These are phyloP conservation scores for Aspergillus kassunensis DNA, from an alignment of 495 filamentous ascomycete genomes.

Conservation along the genomic window DNA sequence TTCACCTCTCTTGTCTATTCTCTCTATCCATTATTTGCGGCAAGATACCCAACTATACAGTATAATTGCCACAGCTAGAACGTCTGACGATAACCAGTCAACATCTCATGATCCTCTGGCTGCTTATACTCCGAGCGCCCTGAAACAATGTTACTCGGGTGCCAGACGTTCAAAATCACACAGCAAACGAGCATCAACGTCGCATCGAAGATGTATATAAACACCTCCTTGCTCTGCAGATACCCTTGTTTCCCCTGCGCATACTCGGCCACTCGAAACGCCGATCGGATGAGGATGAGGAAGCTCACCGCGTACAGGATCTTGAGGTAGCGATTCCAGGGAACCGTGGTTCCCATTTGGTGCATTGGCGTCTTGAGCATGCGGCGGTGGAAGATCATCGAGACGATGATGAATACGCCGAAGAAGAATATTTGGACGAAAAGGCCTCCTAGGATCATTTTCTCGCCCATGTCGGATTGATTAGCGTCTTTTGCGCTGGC, in stretches of 20 bases:
- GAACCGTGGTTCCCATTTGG: background rate
- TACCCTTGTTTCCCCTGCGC: conserved; percentile 50
- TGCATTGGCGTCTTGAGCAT: conserved; percentile 11
- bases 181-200: conserved; percentile 54
- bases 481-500: conserved; percentile 20
- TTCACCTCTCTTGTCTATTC: too few species aligned
- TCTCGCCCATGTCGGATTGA: conserved; percentile 33
- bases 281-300: conserved; percentile 57
- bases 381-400: conserved; percentile 37
- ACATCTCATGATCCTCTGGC: conserved; percentile 13
- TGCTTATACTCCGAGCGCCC: background rate
- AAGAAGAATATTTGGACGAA: conserved; percentile 43
- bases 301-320: conserved; percentile 49
- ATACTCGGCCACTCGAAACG: conserved; percentile 64
- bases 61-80: background rate
- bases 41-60: conserved; percentile 14
- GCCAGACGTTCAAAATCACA: conserved; percentile 40
- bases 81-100: conserved; percentile 2
- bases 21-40: too few species aligned
- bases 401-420: conserved; percentile 37
- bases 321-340: conserved; percentile 50
- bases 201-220: conserved; percentile 62
- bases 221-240: conserved; percentile 51
- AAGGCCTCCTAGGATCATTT: conserved; percentile 43
- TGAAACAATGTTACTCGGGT: conserved; percentile 26